Conservation (phyloP, 192 early-diverging fungal genomes). For the Backusella tarrabulga region DNA sequence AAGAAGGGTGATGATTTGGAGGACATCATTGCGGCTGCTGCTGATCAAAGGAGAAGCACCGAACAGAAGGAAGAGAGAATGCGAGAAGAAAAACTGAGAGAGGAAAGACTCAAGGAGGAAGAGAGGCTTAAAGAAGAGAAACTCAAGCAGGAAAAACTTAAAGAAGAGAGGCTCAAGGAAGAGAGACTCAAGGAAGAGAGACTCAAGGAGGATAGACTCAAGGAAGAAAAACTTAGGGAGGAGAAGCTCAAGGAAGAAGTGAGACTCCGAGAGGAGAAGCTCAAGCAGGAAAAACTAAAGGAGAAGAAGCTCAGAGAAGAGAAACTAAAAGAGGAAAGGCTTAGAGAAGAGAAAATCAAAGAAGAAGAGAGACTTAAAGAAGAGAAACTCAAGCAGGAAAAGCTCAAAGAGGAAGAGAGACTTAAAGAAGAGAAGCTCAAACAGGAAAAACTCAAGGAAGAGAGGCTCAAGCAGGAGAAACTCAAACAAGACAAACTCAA, state of each 20-base stretch:
- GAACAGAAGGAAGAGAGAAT: background rate
- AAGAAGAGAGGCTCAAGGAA: background rate
- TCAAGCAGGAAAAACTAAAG: background rate
- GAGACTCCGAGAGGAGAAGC: background rate
- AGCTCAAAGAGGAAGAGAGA: background rate
- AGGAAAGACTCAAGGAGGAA: background rate
- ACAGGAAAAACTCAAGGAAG: background rate
- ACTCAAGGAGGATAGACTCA: background rate
- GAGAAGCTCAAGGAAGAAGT: background rate
- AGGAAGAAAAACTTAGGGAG: background rate
- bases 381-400: background rate
- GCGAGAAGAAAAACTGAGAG: background rate
- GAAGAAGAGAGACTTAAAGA: background rate
- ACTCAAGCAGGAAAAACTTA: background rate
- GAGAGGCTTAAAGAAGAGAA: background rate
- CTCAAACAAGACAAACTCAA: background rate
- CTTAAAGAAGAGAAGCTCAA: background rate
- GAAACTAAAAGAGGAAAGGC: background rate
- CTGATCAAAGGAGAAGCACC: background rate
- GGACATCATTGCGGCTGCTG: background rate
- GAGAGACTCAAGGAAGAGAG: background rate
- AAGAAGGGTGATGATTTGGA: background rate
- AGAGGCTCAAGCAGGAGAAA: background rate
- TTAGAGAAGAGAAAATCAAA: background rate
- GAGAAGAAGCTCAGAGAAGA: background rate